phyloP scores from a whole-genome alignment of 345 rosid genomes.

The Corymbia maculata region DNA sequence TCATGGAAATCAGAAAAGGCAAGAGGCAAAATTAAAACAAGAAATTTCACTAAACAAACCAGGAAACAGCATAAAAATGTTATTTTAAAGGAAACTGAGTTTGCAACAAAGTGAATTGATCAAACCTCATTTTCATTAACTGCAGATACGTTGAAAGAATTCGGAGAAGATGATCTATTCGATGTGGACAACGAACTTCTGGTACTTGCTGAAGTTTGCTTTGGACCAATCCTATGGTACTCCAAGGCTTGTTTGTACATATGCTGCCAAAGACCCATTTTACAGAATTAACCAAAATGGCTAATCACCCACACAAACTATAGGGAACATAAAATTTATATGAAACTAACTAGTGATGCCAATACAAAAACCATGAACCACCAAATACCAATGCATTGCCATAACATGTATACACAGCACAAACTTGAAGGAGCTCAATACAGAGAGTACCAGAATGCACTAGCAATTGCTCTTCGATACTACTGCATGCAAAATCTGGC shows the following conservation, averaged over 20 bases:
- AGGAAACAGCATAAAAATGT: neutral
- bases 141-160: conserved; percentile 50
- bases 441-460: neutral
- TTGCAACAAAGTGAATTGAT: neutral
- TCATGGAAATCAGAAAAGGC: neutral
- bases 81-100: neutral
- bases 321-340: neutral
- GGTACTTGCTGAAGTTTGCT: conserved; percentile 56
- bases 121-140: conserved; percentile 85
- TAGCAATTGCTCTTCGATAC: neutral
- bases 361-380: neutral
- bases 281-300: neutral
- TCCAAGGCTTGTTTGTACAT: conserved; percentile 84
- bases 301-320: neutral
- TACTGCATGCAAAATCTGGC: neutral
- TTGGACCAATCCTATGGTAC: conserved; percentile 58
- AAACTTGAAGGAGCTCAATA: neutral
- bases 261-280: conserved; percentile 26
- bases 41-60: neutral
- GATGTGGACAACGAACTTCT: conserved; percentile 65
- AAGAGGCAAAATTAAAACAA: neutral
- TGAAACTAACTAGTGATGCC: neutral
- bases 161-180: conserved; percentile 72
- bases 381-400: neutral
- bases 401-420: neutral